These are phyloP conservation scores for Alternaria rosae DNA, from an alignment of 2,329 filamentous ascomycete species.

Conservation along the genomic window DNA sequence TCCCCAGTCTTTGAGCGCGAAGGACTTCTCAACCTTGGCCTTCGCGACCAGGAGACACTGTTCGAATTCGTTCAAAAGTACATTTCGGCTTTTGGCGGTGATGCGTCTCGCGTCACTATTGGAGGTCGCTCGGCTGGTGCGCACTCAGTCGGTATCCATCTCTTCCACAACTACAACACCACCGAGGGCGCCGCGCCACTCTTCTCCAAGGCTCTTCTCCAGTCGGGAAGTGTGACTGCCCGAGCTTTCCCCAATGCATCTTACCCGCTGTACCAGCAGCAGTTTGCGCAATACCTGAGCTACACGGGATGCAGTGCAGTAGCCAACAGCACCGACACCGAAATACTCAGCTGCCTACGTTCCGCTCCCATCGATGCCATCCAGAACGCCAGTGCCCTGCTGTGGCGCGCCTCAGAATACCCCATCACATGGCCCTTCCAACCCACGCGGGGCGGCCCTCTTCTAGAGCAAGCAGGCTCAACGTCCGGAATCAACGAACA, in stretches of 20 bases:
- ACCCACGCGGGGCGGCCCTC: constrained; percentile 51
- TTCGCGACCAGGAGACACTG: constrained; percentile 28
- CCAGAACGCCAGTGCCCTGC: constrained; percentile 41
- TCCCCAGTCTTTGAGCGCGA: constrained; percentile 32
- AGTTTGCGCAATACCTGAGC: constrained; percentile 30
- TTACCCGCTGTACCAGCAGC: constrained; percentile 38
- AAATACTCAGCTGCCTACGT: constrained; percentile 50
- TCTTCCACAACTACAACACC: constrained; percentile 41
- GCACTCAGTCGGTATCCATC: constrained; percentile 38
- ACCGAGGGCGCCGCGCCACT: constrained; percentile 26
- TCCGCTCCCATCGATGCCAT: constrained; percentile 48
- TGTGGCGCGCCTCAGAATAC: constrained; percentile 47
- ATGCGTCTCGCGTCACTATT: constrained; percentile 46
- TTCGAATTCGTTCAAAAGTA: constrained; percentile 50
- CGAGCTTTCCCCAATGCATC: constrained; percentile 37
- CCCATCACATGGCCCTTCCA: constrained; percentile 58
- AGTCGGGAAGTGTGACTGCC: constrained; percentile 38
- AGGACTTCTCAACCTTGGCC: constrained; percentile 38
- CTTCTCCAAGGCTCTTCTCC: constrained; percentile 38
- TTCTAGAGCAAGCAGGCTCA: constrained; percentile 56
- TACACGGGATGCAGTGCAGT: constrained; percentile 25
- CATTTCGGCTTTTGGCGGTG: constrained; percentile 51
- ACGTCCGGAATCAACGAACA: constrained; percentile 27
- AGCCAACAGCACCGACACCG: constrained; percentile 37
- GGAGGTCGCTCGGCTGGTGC: constrained; percentile 50